A percentile compares a stretch with the other conserved stretches of the same genome.
Evolutionary conservation across 164 flowering plant genomes (phyloP).

Genomic region (Protea cynaroides): DNA sequence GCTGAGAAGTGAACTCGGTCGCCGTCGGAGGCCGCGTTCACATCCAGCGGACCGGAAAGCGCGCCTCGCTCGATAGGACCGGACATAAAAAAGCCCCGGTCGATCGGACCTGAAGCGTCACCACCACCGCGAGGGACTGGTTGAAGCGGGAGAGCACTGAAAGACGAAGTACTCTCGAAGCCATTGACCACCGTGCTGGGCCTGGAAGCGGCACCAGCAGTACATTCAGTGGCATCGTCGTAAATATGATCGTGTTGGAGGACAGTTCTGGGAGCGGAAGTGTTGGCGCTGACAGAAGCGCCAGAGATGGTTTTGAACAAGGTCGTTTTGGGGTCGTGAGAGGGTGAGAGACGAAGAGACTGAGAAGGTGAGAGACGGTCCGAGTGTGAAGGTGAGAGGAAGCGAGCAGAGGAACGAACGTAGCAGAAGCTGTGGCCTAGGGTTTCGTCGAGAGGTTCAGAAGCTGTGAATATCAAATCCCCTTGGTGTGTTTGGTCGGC

Average conservation of each 20-base stretch:
- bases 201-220: constrained; percentile 12
- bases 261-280: constrained; percentile 71
- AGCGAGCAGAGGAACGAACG: constrained; percentile 74
- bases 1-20: constrained; percentile 62
- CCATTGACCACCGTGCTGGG: constrained; percentile 39
- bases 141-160: constrained; percentile 76
- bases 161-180: constrained; percentile 80
- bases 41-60: constrained; percentile 77
- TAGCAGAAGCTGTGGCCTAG: constrained; percentile 98
- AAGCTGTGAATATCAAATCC: constrained; percentile 39
- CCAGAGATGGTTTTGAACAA: constrained; percentile 85
- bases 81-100: constrained; percentile 86
- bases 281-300: constrained; percentile 90
- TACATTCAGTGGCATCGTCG: constrained; percentile 22
- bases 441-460: constrained; percentile 81
- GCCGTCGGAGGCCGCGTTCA: constrained; percentile 14
- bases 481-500: constrained; percentile 13
- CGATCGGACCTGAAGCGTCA: constrained; percentile 42
- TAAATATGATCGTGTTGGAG: constrained; percentile 43
- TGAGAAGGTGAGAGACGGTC: constrained; percentile 65
- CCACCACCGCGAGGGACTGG: constrained; percentile 57
- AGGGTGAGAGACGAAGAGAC: constrained; percentile 60
- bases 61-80: constrained; percentile 96
- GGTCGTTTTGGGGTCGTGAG: constrained; percentile 40
- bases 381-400: constrained; percentile 65